phyloP scores from a whole-genome alignment of 2,329 filamentous ascomycete genomes.

The Sarocladium oryzae region DNA sequence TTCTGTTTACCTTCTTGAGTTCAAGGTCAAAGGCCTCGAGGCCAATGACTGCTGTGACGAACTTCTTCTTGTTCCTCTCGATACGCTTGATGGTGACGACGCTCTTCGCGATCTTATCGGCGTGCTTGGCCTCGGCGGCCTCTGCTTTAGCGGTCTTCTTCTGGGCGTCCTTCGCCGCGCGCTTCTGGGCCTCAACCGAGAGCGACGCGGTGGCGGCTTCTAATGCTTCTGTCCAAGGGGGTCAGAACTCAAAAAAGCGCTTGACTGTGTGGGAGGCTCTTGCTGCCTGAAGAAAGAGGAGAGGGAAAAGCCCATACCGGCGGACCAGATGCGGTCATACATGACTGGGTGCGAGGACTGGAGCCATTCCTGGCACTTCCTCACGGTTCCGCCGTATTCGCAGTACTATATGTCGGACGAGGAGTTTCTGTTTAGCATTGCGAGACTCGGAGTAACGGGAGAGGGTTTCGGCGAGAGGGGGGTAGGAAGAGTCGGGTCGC shows the following conservation, averaged over 20 bases:
- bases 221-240: conserved; percentile 56
- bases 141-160: conserved; percentile 97
- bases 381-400: conserved; percentile 93
- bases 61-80: conserved; percentile 97
- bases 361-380: conserved; percentile 97
- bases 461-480: too few species aligned
- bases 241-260: conserved; percentile 5
- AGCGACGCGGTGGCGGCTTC: conserved; percentile 79
- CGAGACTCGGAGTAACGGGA: too few species aligned
- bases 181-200: conserved; percentile 85
- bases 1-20: conserved; percentile 65
- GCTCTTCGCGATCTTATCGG: conserved; percentile 73
- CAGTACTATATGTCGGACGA: conserved; percentile 72
- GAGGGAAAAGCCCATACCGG: conserved; percentile 48
- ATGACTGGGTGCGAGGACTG: conserved; percentile 65
- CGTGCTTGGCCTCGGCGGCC: conserved; percentile 75
- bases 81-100: conserved; percentile 92
- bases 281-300: background rate
- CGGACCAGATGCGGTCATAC: conserved; percentile 77
- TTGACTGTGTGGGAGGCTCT: background rate
- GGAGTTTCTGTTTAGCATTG: background rate
- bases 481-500: conserved; percentile 6
- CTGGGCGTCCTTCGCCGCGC: conserved; percentile 89
- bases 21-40: conserved; percentile 88
- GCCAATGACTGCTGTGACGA: conserved; percentile 85